phyloP scores from a whole-genome alignment of 2,329 filamentous ascomycete species.

The Chaetomiaceae sp. region DNA sequence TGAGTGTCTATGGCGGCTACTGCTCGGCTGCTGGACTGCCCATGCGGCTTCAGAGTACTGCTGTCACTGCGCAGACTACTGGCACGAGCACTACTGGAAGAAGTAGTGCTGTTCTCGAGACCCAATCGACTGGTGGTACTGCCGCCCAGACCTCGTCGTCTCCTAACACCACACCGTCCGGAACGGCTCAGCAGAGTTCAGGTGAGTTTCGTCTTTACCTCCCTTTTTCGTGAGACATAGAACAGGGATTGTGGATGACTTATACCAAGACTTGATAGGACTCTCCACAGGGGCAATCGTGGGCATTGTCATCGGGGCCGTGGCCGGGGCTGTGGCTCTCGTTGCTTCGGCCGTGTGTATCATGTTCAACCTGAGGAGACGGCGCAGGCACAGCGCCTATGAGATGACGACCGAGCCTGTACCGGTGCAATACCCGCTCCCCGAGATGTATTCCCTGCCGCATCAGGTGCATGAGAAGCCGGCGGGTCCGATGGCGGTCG shows the following conservation, averaged over 20 bases:
- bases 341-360: background rate
- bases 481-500: background rate
- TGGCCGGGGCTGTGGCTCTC: background rate
- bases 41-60: background rate
- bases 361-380: background rate
- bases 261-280: background rate
- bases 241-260: no score
- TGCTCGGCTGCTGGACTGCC: slow-evolving; percentile 7
- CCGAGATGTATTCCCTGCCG: no score
- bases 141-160: no score
- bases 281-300: slow-evolving; percentile 2
- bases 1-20: slow-evolving; percentile 1
- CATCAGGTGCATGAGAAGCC: background rate
- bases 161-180: no score
- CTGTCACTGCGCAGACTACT: background rate
- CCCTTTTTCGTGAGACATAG: no score
- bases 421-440: no score
- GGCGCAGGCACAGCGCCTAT: no score
- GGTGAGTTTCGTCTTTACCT: no score
- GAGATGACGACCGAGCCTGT: no score
- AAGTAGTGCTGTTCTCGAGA: no score
- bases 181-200: background rate
- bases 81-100: background rate
- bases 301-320: background rate
- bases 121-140: background rate